Evolutionary conservation across 257 asterid species (phyloP).

Genomic region (Cordia subcordata): DNA sequence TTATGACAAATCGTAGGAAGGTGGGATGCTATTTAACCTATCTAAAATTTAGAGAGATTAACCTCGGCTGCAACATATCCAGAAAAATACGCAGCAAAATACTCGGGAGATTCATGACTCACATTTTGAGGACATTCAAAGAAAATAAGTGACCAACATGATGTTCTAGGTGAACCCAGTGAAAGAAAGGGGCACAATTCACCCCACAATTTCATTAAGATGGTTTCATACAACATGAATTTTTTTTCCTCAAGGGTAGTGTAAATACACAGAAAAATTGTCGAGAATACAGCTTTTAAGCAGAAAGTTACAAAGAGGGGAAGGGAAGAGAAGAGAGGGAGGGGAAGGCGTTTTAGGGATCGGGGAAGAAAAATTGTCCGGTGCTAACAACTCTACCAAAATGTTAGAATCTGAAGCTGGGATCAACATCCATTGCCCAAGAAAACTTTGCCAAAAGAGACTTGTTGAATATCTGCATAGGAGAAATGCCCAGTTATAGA

Average conservation of each 20-base stretch:
- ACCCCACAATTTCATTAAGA: neutral
- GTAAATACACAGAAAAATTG: neutral
- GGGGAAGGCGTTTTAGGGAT: too few relatives aligned
- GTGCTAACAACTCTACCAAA: neutral
- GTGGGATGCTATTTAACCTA: too few relatives aligned
- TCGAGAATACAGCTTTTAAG: neutral
- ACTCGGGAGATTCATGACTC: too few relatives aligned
- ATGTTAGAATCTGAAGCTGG: slow-evolving; percentile 69
- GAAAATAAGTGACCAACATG: neutral
- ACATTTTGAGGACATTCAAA: neutral
- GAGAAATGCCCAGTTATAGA: neutral
- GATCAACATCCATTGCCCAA: slow-evolving; percentile 99
- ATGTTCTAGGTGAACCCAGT: neutral
- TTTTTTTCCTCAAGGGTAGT: neutral
- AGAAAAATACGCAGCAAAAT: too few relatives aligned
- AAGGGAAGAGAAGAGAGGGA: too few relatives aligned
- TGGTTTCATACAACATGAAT: neutral
- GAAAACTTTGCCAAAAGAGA: slow-evolving; percentile 87
- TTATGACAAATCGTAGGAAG: too few relatives aligned
- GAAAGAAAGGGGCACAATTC: neutral
- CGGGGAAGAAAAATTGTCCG: too few relatives aligned
- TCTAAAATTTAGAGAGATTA: too few relatives aligned
- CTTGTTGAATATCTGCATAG: slow-evolving; percentile 83
- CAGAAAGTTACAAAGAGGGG: too few relatives aligned
- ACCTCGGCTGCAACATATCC: too few relatives aligned